Percentiles rank a stretch among this genome's conserved stretches.
phyloP scores from a whole-genome alignment of 2,329 filamentous ascomycete genomes.

The Neonectria ditissima region DNA sequence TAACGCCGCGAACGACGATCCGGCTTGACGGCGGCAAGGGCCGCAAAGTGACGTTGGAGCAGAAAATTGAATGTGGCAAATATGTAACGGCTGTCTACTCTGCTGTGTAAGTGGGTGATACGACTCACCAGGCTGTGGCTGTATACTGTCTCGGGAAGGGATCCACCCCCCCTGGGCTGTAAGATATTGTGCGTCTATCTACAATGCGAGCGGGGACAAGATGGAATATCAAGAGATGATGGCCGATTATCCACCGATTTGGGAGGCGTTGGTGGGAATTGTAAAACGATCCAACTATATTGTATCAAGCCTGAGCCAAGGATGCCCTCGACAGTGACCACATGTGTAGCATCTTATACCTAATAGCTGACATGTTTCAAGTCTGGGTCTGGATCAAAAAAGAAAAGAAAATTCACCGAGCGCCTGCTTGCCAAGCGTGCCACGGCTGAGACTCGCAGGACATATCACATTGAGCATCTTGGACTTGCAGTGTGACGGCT shows the following conservation, averaged over 20 bases:
- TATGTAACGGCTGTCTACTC: constrained; percentile 88
- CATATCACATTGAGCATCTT: constrained; percentile 6
- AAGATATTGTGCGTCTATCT: constrained; percentile 32
- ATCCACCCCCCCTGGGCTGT: constrained; percentile 11
- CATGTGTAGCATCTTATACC: background rate
- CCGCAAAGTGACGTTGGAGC: constrained; percentile 80
- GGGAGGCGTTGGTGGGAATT: constrained; percentile 33
- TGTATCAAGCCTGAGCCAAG: constrained; percentile 28
- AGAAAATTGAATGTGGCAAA: constrained; percentile 88
- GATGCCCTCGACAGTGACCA: constrained; percentile 25
- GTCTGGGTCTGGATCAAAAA: background rate
- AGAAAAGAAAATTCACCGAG: background rate
- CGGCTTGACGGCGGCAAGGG: constrained; percentile 70
- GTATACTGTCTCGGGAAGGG: constrained; percentile 12
- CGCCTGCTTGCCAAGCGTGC: background rate
- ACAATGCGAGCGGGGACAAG: constrained; percentile 1
- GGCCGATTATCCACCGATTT: constrained; percentile 19
- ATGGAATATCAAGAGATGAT: background rate
- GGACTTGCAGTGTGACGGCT: constrained; percentile 4
- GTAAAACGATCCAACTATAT: constrained; percentile 28
- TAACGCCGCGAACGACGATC: constrained; percentile 81
- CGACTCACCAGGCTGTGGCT: background rate
- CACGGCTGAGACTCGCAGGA: background rate
- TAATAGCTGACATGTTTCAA: constrained; percentile 1
- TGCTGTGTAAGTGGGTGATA: constrained; percentile 53